phyloP scores from a whole-genome alignment of 2,329 filamentous ascomycete genomes.

The Sporothrix globosa region DNA sequence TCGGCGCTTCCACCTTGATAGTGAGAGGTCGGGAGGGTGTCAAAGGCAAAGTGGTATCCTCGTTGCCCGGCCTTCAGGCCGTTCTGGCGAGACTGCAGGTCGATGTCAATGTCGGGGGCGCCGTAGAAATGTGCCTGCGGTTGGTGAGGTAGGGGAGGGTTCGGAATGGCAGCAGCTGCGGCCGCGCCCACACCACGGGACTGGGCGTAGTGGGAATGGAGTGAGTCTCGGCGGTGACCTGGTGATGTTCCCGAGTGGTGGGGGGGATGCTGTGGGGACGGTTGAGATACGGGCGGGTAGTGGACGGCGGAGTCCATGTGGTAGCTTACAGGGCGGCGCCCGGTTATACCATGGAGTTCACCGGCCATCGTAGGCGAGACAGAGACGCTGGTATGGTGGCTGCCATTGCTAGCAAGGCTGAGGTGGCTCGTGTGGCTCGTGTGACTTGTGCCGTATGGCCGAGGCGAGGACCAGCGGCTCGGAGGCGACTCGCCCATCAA shows the following conservation, averaged over 20 bases:
- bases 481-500: slow-evolving; percentile 57
- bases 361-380: slow-evolving; percentile 44
- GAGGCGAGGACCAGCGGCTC: slow-evolving; percentile 54
- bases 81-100: slow-evolving; percentile 50
- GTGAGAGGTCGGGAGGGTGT: slow-evolving; percentile 61
- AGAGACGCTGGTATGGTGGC: slow-evolving; percentile 43
- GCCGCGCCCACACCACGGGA: slow-evolving; percentile 45
- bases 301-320: slow-evolving; percentile 53
- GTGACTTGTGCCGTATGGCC: slow-evolving; percentile 45
- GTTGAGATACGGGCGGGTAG: slow-evolving; percentile 40
- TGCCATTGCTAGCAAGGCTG: slow-evolving; percentile 34
- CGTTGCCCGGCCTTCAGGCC: slow-evolving; percentile 66
- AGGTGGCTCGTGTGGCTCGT: slow-evolving; percentile 34
- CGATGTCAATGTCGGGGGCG: slow-evolving; percentile 70
- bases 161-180: slow-evolving; percentile 38
- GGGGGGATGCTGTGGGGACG: slow-evolving; percentile 46
- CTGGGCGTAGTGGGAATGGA: slow-evolving; percentile 56
- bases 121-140: slow-evolving; percentile 78
- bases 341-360: slow-evolving; percentile 33
- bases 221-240: slow-evolving; percentile 51
- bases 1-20: slow-evolving; percentile 49
- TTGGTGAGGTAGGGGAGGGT: slow-evolving; percentile 73
- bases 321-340: slow-evolving; percentile 57
- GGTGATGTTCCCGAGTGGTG: slow-evolving; percentile 44
- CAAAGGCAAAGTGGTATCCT: slow-evolving; percentile 81